Base-by-base conservation (phyloP, 257 asterid species). In the Primulina huaijiensis region DNA sequence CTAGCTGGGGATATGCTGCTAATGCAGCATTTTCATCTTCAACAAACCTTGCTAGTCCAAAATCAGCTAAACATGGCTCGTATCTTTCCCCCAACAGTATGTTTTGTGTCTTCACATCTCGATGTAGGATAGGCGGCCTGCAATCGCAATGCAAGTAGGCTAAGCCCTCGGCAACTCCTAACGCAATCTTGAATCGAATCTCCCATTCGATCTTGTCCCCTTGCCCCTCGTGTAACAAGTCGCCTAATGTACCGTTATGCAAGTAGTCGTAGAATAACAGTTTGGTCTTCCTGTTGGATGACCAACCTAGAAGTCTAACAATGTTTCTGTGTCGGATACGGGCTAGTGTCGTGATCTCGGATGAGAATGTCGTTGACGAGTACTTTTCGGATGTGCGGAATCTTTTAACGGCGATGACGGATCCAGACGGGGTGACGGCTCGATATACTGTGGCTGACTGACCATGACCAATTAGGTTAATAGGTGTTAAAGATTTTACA, bases 121-220 rank as follows among this genome's bases (percentile, higher is more conserved):
- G 91, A 60, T 90, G 97, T 76, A 90, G 82, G 67, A 90, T 90
- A 0, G 97, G 86, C 1, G 96, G 96, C 57, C 80, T 82, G 0
- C 96, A 90, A 67, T 83, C 96, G 34, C 88, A 90, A 79, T 90
- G 97, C 84, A 90, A 69, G 62, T 90, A 90, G 25, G 97, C 85
- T 19, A 90, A 60, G 19, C 93, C 97, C 80, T 90, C 97, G 0
- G 93, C 97, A 0, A 90, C 90, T 0, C 95, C 97, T 40, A 90
- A 71, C 2, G 81, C 92, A 29, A 90, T 88, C 77, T 86, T 90
- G 79, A 85, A 82, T 8, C 91, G 82, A 1, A 81, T 82, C 69
- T 85, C 97, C 97, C 97, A 90, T 50, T 84, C 90, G 7, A 83
- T 76, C 50, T 81, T 30, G 31, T 80, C 84, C 17, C 86, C 85